Base-by-base conservation (phyloP, 2,329 filamentous ascomycete genomes). In the Cladosporium oxysporum region DNA sequence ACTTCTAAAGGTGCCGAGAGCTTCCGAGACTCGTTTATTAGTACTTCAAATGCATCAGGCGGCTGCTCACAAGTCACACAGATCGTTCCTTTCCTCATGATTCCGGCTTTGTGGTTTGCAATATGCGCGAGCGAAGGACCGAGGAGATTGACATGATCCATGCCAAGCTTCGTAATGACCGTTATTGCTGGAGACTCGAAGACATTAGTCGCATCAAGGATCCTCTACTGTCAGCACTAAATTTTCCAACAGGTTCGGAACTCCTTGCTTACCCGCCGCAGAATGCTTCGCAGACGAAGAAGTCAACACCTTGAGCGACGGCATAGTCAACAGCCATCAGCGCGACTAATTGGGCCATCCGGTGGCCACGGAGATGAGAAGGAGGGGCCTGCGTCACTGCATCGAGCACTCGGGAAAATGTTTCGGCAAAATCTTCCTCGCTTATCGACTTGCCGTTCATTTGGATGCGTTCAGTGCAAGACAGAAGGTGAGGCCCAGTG, bases 51-150 rank as follows among this genome's bases (percentile, higher is more conserved):
- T 6, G 49, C 49, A 23, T 52, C 49, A 2, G 21, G 49, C 12
- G 12, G 23, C 23, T 52, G 49, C 21, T 52, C 49, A 5, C 49
- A 52, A 26, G 49, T 52, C 11, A 52, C 49, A 28, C 49, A 52
- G 16, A 52, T 10, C 10, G 49, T 52, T 55, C 23, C 23, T 14
- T 28, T 26, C 76, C 96, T 97, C 75, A 93, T 89, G 52, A 97
- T 91, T 1, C 93, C 93, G 5, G 89, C 89, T 78, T 97, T 97
- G 76, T 97, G 91, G 92, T 93, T 96, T 5, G 92, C 88, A 71
- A 97, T 96, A 74, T 92, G 83, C 65, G 91, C 88, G 60, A 93
- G 84, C 0, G 91, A 92, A 29, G 85, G 83, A 7, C 93, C 93
- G 33, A 97, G 82, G 84, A 95, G 88, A 7, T 85, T 86, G 0